These are phyloP conservation scores for Byssochlamys sp. DNA, from an alignment of 2,329 filamentous ascomycete genomes.

Conservation along the genomic window DNA sequence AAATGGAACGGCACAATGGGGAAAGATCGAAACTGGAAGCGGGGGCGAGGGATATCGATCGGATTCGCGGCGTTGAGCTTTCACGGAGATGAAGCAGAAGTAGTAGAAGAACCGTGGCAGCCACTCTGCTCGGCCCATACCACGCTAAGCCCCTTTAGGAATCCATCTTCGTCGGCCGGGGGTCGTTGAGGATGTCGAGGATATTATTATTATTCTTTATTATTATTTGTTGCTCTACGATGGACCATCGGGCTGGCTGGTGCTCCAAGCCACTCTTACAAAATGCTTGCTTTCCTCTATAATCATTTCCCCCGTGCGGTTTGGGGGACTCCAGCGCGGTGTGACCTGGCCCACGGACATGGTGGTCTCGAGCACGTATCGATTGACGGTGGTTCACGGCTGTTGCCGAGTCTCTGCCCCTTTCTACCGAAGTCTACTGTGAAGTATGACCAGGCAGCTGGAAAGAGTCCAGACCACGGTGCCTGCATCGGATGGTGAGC, in stretches of 20 bases:
- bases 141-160: slow-evolving; percentile 8
- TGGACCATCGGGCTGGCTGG: too few relatives aligned
- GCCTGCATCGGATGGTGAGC: neutral
- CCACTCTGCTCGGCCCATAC: slow-evolving; percentile 6
- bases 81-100: slow-evolving; percentile 8
- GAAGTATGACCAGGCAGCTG: neutral
- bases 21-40: neutral
- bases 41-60: slow-evolving; percentile 1
- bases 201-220: too few relatives aligned
- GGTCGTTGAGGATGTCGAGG: too few relatives aligned
- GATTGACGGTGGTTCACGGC: neutral
- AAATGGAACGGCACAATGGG: neutral
- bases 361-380: neutral
- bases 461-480: neutral
- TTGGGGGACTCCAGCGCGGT: neutral
- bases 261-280: too few relatives aligned
- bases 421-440: neutral
- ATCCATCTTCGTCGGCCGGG: neutral
- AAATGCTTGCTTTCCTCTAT: too few relatives aligned
- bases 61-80: slow-evolving; percentile 1
- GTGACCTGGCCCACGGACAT: neutral
- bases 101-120: slow-evolving; percentile 3
- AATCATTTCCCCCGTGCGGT: neutral
- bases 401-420: neutral
- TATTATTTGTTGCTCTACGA: neutral